Evolutionary conservation across 139 green algal species (phyloP), one percentile per base, ranked within the genome.

Genomic region (Diplosphaera chodatii): DNA sequence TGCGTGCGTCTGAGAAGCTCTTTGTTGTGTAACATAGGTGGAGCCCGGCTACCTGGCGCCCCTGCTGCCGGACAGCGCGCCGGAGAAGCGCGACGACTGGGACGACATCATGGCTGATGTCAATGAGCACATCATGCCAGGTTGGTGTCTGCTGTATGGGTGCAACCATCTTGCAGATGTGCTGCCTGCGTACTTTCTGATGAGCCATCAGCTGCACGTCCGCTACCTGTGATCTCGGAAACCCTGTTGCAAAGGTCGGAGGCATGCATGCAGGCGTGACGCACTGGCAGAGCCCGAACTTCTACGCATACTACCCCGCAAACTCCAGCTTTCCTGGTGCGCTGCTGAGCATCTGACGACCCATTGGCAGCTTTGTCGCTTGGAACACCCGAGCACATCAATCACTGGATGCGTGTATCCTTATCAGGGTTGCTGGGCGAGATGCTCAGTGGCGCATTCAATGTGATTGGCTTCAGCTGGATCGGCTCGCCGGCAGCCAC

Each of bases 211-310:
- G n/a, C n/a, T n/a, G n/a, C n/a, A n/a, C n/a, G n/a, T n/a, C n/a
- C n/a, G n/a, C n/a, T n/a, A n/a, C n/a, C n/a, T n/a, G n/a, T n/a
- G n/a, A n/a, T n/a, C n/a, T n/a, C n/a, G n/a, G n/a, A n/a, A n/a
- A n/a, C n/a, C n/a, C n/a, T n/a, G n/a, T n/a, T n/a, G n/a, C n/a
- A n/a, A n/a, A n/a, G n/a, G n/a, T n/a, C n/a, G n/a, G n/a, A n/a
- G n/a, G n/a, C n/a, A n/a, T n/a, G 81, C 21, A 30, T 68, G 74
- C 75, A 80, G 88, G 86, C 18, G 74, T 94, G 15, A 85, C 84
- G 1, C 91, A 96, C 80, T 96, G 91, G 91, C 90, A 96, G 86
- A 79, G 68, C 40, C 91, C 91, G 31, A 75, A 65, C 67, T 96
- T 96, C 80, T 96, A 96, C 66, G 85, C 80, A 30, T 96, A 87